Evolutionary conservation across 208 protist species (phyloP).

Genomic region (Crithidia expoeki): DNA sequence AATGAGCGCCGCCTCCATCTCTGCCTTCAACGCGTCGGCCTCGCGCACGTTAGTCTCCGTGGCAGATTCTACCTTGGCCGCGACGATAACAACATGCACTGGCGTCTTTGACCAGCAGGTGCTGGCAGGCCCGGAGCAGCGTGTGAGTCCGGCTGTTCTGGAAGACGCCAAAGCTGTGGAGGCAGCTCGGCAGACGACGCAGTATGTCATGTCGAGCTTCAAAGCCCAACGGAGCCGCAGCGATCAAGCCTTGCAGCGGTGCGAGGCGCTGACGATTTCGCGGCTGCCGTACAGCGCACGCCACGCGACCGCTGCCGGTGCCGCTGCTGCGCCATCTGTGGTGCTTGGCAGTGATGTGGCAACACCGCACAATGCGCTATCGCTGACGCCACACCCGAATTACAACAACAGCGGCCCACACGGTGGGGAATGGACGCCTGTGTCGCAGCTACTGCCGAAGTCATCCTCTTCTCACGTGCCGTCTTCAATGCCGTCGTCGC

Average conservation of each 20-base stretch:
- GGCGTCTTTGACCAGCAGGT: slow-evolving; percentile 1
- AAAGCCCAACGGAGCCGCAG: slow-evolving; percentile 23
- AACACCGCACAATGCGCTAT: not conserved
- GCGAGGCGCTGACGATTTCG: slow-evolving; percentile 13
- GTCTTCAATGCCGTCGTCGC: not conserved
- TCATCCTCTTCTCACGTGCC: not conserved
- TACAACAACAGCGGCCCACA: not conserved
- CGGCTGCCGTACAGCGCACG: slow-evolving; percentile 30
- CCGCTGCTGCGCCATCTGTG: not conserved
- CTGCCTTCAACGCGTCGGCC: not conserved
- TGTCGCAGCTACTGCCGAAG: not conserved
- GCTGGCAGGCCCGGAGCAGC: not conserved
- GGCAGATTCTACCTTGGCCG: not conserved
- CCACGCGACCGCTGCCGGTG: not conserved
- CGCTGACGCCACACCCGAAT: not conserved
- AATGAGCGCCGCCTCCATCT: slow-evolving; percentile 10
- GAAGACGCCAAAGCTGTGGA: slow-evolving; percentile 15
- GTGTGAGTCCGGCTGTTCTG: not conserved
- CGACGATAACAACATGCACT: not conserved
- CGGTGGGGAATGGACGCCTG: slow-evolving; percentile 3
- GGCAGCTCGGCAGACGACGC: slow-evolving; percentile 18
- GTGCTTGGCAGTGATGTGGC: not conserved
- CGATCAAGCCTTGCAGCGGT: slow-evolving; percentile 20
- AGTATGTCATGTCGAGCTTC: slow-evolving; percentile 23
- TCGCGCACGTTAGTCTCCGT: slow-evolving; percentile 8